phyloP scores from a whole-genome alignment of 148 eudicot genomes.

The Silene uniflora region DNA sequence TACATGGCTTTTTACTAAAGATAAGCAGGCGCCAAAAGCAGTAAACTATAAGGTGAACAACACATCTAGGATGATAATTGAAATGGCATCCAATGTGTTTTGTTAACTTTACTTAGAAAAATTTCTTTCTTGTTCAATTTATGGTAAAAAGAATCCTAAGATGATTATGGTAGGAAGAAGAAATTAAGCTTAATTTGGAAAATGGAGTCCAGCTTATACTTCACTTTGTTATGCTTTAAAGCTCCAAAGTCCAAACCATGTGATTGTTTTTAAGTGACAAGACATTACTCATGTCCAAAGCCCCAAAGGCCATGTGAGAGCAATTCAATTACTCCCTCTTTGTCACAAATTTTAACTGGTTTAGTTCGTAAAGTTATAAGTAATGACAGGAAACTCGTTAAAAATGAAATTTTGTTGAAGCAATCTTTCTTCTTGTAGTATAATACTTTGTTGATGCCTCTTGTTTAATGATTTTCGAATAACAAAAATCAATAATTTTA shows the following conservation, averaged over 20 bases:
- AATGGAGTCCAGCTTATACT: slow-evolving; percentile 15
- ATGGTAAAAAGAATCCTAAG: slow-evolving; percentile 22
- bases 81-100: slow-evolving; percentile 21
- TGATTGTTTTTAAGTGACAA: not conserved
- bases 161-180: not conserved
- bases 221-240: not conserved
- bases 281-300: no score
- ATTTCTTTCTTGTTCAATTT: not conserved
- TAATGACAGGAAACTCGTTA: no score
- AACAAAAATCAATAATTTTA: no score
- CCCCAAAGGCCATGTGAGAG: no score
- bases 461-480: no score
- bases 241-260: not conserved
- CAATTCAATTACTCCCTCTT: no score
- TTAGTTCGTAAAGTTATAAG: no score
- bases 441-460: no score
- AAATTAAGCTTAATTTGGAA: not conserved
- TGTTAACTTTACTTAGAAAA: no score
- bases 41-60: slow-evolving; percentile 4
- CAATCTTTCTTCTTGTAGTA: no score
- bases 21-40: slow-evolving; percentile 13
- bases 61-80: not conserved
- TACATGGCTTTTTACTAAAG: not conserved
- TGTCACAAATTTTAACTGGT: no score
- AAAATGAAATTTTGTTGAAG: no score